A percentile compares a stretch with the other conserved stretches of the same genome.
Conservation (phyloP, 2,329 filamentous ascomycete species). For the Leptosphaerulina australis region DNA sequence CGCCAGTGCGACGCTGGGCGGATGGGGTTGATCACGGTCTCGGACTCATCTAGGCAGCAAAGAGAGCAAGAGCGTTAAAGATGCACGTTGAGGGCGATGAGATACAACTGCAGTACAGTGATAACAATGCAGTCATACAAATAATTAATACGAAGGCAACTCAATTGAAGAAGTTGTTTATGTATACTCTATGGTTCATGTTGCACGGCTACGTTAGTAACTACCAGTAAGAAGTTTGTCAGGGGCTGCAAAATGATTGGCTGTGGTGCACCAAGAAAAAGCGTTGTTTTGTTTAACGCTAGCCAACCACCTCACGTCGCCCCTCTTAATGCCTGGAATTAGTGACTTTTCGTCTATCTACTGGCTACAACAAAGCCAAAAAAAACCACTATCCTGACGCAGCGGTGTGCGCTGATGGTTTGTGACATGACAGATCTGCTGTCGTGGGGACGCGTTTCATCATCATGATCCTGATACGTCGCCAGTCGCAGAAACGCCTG, state of each 20-base stretch:
- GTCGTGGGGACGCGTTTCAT: slow-evolving; percentile 35
- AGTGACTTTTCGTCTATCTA: background rate
- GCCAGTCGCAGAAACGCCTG: slow-evolving; percentile 39
- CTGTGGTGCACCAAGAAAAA: slow-evolving; percentile 19
- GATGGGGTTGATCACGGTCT: slow-evolving; percentile 1
- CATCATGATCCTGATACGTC: slow-evolving; percentile 36
- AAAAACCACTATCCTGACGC: slow-evolving; percentile 12
- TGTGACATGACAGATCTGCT: slow-evolving; percentile 19
- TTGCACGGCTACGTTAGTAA: slow-evolving; percentile 20
- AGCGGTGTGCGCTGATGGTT: slow-evolving; percentile 26
- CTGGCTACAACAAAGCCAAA: slow-evolving; percentile 17
- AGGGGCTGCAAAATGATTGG: slow-evolving; percentile 32
- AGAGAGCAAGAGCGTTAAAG: slow-evolving; percentile 8
- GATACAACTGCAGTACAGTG: slow-evolving; percentile 29
- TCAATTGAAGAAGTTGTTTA: slow-evolving; percentile 24
- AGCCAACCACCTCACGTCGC: slow-evolving; percentile 28
- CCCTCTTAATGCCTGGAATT: slow-evolving; percentile 9
- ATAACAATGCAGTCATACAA: slow-evolving; percentile 18
- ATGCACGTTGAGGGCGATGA: slow-evolving; percentile 30
- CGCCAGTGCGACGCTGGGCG: slow-evolving; percentile 39
- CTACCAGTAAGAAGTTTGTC: slow-evolving; percentile 21
- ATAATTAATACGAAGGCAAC: slow-evolving; percentile 27
- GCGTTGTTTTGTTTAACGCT: slow-evolving; percentile 5
- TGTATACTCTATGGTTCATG: slow-evolving; percentile 31
- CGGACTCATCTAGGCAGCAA: slow-evolving; percentile 16